Conservation (phyloP, 2,329 filamentous ascomycete genomes). For the Fusarium multiceps region DNA sequence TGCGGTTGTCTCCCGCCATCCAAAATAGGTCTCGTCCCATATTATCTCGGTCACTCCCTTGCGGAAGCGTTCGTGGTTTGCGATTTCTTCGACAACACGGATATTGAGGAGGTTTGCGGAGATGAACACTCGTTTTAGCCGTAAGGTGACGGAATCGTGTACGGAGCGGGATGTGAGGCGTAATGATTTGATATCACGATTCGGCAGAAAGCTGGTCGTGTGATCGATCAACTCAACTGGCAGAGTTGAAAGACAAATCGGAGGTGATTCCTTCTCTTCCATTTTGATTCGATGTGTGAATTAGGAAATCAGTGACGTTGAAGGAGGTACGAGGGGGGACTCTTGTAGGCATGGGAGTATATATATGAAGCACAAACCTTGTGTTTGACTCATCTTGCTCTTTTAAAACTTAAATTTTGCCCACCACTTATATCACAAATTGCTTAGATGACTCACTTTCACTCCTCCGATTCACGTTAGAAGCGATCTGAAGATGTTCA, state of each 20-base stretch:
- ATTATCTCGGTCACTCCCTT: constrained; percentile 52
- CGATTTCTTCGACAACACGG: constrained; percentile 51
- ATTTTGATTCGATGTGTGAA: background rate
- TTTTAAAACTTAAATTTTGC: too few species aligned
- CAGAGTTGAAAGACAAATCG: too few species aligned
- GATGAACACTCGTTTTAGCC: constrained; percentile 50
- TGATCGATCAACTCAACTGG: background rate
- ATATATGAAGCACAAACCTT: too few species aligned
- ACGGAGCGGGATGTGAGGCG: background rate
- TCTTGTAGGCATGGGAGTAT: too few species aligned
- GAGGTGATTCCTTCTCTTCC: background rate
- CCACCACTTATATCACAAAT: too few species aligned
- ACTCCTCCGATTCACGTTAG: too few species aligned
- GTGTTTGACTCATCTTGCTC: too few species aligned
- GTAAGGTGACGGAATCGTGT: background rate
- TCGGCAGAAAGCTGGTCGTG: background rate
- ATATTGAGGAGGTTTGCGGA: constrained; percentile 55
- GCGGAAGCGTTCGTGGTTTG: constrained; percentile 51
- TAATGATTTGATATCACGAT: constrained; percentile 16
- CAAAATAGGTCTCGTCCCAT: constrained; percentile 50
- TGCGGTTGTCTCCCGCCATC: fast-evolving
- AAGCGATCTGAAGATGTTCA: too few species aligned
- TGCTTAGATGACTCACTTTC: too few species aligned
- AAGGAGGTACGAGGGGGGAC: too few species aligned
- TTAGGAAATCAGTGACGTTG: too few species aligned